These are phyloP conservation scores for Pichia terricola DNA, from an alignment of 1,139 yeast species.

Conservation along the genomic window DNA sequence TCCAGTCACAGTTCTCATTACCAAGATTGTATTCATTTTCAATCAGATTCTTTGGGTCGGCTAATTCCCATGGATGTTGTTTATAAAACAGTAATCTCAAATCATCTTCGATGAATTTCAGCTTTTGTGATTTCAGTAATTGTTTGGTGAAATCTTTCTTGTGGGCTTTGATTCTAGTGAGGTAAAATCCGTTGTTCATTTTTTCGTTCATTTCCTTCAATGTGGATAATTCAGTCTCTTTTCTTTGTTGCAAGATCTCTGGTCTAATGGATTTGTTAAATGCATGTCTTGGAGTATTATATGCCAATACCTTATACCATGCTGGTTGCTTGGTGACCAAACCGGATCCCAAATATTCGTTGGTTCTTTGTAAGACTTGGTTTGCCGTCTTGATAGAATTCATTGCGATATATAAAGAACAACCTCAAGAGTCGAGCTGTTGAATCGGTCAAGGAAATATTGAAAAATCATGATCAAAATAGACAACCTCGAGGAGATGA, in stretches of 20 bases:
- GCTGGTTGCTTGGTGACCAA: slow-evolving; percentile 62
- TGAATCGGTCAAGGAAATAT: no score
- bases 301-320: slow-evolving; percentile 79
- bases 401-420: slow-evolving; percentile 10
- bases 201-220: slow-evolving; percentile 7
- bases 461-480: no score
- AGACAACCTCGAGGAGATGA: neutral
- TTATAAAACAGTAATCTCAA: slow-evolving; percentile 72
- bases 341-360: slow-evolving; percentile 60
- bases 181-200: slow-evolving; percentile 28
- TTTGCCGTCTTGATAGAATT: slow-evolving; percentile 37
- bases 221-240: slow-evolving; percentile 12
- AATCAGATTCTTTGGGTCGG: slow-evolving; percentile 80
- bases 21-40: slow-evolving; percentile 60
- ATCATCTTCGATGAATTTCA: slow-evolving; percentile 72
- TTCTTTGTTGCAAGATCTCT: slow-evolving; percentile 16
- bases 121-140: slow-evolving; percentile 49
- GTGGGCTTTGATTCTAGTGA: slow-evolving; percentile 38
- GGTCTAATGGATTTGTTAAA: slow-evolving; percentile 27
- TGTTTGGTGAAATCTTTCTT: slow-evolving; percentile 1
- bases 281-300: slow-evolving; percentile 66
- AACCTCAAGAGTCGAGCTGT: no score
- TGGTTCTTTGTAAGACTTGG: slow-evolving; percentile 66
- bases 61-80: slow-evolving; percentile 97
- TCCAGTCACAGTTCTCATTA: slow-evolving; percentile 58